These are phyloP conservation scores for Histomonas meleagridis DNA, from an alignment of 208 protist species.

Conservation along the genomic window DNA sequence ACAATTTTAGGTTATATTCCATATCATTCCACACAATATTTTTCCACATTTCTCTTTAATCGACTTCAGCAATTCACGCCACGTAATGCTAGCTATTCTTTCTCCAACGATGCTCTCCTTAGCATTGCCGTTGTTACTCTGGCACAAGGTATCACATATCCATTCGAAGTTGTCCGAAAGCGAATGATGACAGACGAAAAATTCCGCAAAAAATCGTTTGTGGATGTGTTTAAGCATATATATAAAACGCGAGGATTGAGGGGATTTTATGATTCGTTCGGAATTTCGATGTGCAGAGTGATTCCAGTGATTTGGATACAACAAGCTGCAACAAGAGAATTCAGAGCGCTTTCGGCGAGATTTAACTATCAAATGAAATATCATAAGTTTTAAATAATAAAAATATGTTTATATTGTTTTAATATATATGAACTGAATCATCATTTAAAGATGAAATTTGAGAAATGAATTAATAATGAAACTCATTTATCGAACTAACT, in stretches of 20 bases:
- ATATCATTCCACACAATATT: background rate
- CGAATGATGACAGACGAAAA: background rate
- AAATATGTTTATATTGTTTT: too few relatives aligned
- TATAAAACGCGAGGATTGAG: background rate
- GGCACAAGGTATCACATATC: background rate
- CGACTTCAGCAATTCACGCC: too few relatives aligned
- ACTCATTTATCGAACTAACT: too few relatives aligned
- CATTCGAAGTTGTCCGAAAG: background rate
- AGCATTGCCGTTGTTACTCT: background rate
- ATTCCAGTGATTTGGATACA: background rate
- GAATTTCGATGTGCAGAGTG: background rate
- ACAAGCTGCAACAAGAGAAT: background rate
- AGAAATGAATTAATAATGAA: too few relatives aligned
- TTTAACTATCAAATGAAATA: slow-evolving; percentile 10
- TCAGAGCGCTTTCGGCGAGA: too few relatives aligned
- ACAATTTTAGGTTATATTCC: background rate
- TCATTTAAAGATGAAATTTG: too few relatives aligned
- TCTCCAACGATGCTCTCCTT: background rate
- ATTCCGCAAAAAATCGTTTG: background rate
- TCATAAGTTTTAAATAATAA: background rate
- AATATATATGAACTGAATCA: too few relatives aligned
- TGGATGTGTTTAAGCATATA: background rate
- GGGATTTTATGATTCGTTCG: background rate
- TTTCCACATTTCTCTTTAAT: background rate
- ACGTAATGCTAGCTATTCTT: background rate